Evolutionary conservation across 139 green algal genomes (phyloP), one percentile per base, ranked within the genome.

Genomic region (Chlamydomonas sphaeroides): DNA sequence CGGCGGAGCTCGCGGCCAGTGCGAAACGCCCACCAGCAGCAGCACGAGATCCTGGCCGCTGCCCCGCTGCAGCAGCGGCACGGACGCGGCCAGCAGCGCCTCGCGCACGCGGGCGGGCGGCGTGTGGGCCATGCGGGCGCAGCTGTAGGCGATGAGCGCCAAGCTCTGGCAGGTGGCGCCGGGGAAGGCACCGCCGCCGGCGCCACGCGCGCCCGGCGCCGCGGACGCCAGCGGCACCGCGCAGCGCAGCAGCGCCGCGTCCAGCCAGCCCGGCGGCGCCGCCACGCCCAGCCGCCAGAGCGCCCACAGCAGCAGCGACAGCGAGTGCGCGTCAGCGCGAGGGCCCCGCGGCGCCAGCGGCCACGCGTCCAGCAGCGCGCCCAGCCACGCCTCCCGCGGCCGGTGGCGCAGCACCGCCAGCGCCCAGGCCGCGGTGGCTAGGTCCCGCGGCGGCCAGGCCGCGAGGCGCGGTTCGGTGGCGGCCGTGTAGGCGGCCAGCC

Each of bases 301-400:
- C 1, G 74, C 61, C 74, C 74, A 80, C 5, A 80, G n/a, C 30
- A 80, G 1, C 59, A 80, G n/a, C 14, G 74, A 80, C 41, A 80
- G 59, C n/a, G 59, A 71, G 42, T 80, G 74, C 59, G 59, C 74
- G 42, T 80, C 41, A 2, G 74, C 59, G 59, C n/a, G 59, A 71
- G 42, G 70, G 74, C 59, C 39, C 74, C 32, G 70, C 41, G 0
- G 74, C 59, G 14, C 59, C 59, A 66, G n/a, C 30, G 59, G 74
- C 74, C 74, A 80, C 3, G 74, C 39, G 7, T 80, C 73, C 62
- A 89, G 80, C 72, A 86, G 80, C 51, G 80, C 85, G 18, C 62
- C 72, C 73, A 89, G 79, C 85, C 85, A 89, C 0, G 42, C 28
- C 32, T 89, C 85, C 17, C 57, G 25, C 5, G 85, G 85, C 36